Conservation (phyloP, 208 protist species). For the Trypanosoma avium region DNA sequence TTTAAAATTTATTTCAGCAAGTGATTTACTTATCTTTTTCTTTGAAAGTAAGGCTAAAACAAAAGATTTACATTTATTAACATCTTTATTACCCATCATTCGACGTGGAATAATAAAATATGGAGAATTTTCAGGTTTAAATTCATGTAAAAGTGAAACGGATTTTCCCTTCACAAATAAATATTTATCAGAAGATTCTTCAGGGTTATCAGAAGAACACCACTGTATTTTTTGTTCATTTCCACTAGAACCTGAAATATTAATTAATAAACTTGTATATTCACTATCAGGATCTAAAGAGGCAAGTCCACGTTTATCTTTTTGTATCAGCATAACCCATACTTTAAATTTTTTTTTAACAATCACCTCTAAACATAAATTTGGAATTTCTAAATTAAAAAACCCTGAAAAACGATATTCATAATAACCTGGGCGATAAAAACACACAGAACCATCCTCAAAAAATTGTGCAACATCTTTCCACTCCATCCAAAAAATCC, state of each 20-base stretch:
- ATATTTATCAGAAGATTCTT: slow-evolving; percentile 44
- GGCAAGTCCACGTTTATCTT: slow-evolving; percentile 48
- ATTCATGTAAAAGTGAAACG: slow-evolving; percentile 36
- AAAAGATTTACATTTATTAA: too few species aligned
- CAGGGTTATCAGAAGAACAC: slow-evolving; percentile 38
- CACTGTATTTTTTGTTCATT: slow-evolving; percentile 32
- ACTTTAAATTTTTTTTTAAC: too few species aligned
- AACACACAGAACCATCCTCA: slow-evolving; percentile 62
- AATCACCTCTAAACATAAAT: too few species aligned
- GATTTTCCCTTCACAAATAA: slow-evolving; percentile 44
- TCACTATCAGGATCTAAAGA: slow-evolving; percentile 35
- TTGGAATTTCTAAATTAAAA: too few species aligned
- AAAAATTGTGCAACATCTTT: slow-evolving; percentile 66
- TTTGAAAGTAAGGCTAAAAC: too few species aligned
- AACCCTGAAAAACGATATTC: slow-evolving; percentile 54
- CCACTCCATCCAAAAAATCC: slow-evolving; percentile 80
- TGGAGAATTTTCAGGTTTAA: too few species aligned
- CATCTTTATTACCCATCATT: too few species aligned
- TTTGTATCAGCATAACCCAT: slow-evolving; percentile 51
- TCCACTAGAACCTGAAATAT: slow-evolving; percentile 33
- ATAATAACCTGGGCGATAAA: slow-evolving; percentile 45
- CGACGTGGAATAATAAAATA: too few species aligned
- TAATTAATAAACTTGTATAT: slow-evolving; percentile 57
- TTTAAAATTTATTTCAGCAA: too few species aligned
- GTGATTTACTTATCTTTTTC: too few species aligned